These are phyloP conservation scores for Paraphysoderma sedebokerense DNA, from an alignment of 371 early-diverging fungal genomes.

Conservation along the genomic window DNA sequence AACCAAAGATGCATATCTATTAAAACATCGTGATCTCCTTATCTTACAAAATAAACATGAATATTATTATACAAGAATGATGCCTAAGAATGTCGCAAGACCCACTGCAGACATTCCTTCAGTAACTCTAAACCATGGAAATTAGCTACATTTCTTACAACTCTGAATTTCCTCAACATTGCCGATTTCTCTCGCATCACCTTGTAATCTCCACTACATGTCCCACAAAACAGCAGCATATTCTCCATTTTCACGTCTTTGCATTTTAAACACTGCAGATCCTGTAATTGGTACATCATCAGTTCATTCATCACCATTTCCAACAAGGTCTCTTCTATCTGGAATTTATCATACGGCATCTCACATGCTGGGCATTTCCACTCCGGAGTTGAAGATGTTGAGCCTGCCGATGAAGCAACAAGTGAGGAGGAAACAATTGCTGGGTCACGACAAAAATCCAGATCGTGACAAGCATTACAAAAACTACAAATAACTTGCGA, in stretches of 20 bases:
- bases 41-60: not conserved
- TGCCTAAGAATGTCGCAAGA: conserved; percentile 5
- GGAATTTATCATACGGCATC: conserved; percentile 45
- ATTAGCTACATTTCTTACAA: conserved; percentile 42
- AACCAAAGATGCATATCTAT: too few species aligned
- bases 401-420: not conserved
- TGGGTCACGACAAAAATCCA: conserved; percentile 77
- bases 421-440: conserved; percentile 29
- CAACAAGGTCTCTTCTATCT: conserved; percentile 62
- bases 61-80: not conserved
- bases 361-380: conserved; percentile 50
- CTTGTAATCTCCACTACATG: conserved; percentile 10
- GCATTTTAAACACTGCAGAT: conserved; percentile 65
- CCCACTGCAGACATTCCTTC: conserved; percentile 34
- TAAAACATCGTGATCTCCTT: too few species aligned
- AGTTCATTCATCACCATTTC: conserved; percentile 39
- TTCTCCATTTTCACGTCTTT: conserved; percentile 56
- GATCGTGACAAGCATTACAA: conserved; percentile 63
- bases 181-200: not conserved
- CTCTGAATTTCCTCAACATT: conserved; percentile 25
- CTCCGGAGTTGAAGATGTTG: not conserved
- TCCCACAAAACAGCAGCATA: conserved; percentile 23
- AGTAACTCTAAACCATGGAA: conserved; percentile 36
- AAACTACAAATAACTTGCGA: conserved; percentile 69
- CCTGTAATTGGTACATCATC: conserved; percentile 65